phyloP scores from a whole-genome alignment of 2,329 filamentous ascomycete genomes.

The Botryotinia narcissicola region DNA sequence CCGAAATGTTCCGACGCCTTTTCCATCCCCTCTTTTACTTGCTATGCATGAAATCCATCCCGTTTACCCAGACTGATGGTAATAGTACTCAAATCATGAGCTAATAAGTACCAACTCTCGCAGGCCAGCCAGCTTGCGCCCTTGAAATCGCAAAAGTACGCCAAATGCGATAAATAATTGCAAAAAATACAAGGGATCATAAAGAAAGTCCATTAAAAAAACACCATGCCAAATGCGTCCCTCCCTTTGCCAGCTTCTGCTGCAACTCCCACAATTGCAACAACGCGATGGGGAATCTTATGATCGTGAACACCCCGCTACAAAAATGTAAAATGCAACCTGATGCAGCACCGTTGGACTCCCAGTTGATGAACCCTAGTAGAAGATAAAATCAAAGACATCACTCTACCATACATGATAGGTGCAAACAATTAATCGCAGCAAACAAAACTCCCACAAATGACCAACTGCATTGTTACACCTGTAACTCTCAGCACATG shows the following conservation, averaged over 20 bases:
- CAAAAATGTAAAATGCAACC: constrained; percentile 33
- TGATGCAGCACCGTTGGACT: constrained; percentile 33
- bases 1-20: constrained; percentile 32
- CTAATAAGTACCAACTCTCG: constrained; percentile 20
- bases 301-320: constrained; percentile 38
- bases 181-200: constrained; percentile 25
- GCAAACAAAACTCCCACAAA: constrained; percentile 27
- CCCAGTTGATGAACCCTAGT: constrained; percentile 32
- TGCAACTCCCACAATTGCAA: constrained; percentile 37
- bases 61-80: constrained; percentile 28
- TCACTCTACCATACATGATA: constrained; percentile 11
- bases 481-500: neutral
- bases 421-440: constrained; percentile 2
- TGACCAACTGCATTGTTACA: constrained; percentile 16
- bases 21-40: constrained; percentile 35
- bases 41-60: constrained; percentile 32
- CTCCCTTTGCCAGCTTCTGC: constrained; percentile 31
- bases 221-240: constrained; percentile 36
- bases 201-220: constrained; percentile 23
- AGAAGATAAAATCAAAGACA: constrained; percentile 27
- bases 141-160: constrained; percentile 30
- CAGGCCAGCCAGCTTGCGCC: constrained; percentile 38
- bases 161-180: constrained; percentile 36
- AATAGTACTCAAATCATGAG: constrained; percentile 29
- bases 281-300: constrained; percentile 40